Base-by-base conservation (phyloP, 148 eudicot species). In the Rhododendron henanense region DNA sequence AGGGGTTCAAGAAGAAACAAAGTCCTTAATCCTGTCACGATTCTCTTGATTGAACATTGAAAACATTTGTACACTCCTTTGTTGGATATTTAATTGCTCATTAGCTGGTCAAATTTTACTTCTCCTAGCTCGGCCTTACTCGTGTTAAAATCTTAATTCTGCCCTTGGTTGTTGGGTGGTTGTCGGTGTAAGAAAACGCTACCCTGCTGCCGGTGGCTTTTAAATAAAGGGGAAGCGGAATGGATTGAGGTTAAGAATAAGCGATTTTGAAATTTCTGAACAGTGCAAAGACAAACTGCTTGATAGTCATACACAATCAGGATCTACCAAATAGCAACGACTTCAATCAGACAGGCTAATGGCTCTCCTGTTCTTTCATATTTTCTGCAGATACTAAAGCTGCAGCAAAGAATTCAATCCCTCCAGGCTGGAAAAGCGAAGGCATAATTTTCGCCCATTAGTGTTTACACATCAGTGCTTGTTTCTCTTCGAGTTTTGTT, bases 401-500 rank as follows among this genome's bases (percentile, higher is more conserved):
- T 91, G 81, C 99, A 96, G 81, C 98, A 96, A 88, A 92, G 91
- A 92, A 93, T 95, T 81, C 98, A 96, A 88, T 86, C 94, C 85
- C 90, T 94, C 33, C 96, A 96, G 89, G 95, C 98, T 88, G 99
- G 98, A 85, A 96, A 94, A 88, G 93, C 92, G 28, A 96, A 94
- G 94, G 98, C 91, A 28, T 96, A 89, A 86, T 51, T 53, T 67
- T 65, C 21, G 9, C 16, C 78, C 55, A 23, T 44, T 28, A n/a
- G 35, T 63, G 33, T 45, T 25, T 79, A 7, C 2, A 44, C 48
- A 25, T 81, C 67, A 33, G 67, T 35, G 67, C 83, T 63, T 76
- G 35, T 44, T 63, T 78, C 31, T 79, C 73, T 67, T 67, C 5
- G 1, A 67, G 11, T 25, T 67, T 67, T 21, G 28, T 23, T 25